Evolutionary conservation across 164 flowering plant genomes (phyloP).

Genomic region (Sedum album): DNA sequence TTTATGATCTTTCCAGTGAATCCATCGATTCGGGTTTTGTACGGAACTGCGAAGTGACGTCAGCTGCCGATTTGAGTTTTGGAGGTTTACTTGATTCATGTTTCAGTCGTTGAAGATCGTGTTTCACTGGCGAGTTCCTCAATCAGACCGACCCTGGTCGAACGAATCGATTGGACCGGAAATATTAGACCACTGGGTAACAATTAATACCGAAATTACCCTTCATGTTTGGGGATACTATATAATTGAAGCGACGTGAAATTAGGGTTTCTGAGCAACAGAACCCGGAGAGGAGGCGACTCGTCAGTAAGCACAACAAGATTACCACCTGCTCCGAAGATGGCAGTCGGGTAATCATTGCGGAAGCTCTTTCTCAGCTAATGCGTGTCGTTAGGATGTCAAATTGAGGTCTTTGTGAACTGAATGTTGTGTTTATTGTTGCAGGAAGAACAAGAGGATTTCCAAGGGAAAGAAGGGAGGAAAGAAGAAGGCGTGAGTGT

Average conservation of each 20-base stretch:
- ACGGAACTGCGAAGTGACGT: background rate
- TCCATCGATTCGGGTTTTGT: background rate
- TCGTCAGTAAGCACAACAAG: background rate
- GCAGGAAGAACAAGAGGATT: constrained; percentile 94
- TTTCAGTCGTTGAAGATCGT: background rate
- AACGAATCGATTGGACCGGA: background rate
- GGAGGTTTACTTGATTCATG: too few relatives aligned
- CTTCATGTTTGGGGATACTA: background rate
- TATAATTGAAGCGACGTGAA: background rate
- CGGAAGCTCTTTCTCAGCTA: background rate
- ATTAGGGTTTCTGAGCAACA: background rate
- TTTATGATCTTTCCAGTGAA: background rate
- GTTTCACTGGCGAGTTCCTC: background rate
- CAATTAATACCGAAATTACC: background rate
- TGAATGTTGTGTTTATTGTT: background rate
- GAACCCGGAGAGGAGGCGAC: background rate
- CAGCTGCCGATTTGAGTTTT: background rate
- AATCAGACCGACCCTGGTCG: background rate
- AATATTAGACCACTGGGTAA: background rate
- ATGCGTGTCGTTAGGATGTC: background rate
- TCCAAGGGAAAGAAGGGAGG: constrained; percentile 96
- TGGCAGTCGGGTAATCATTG: constrained; percentile 35
- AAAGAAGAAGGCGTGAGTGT: constrained; percentile 86
- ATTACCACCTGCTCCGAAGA: constrained; percentile 11
- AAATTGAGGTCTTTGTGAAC: background rate